Percentiles rank a stretch among this genome's conserved stretches.
phyloP scores from a whole-genome alignment of 176 grass and related monocot species.

The Zea luxurians region DNA sequence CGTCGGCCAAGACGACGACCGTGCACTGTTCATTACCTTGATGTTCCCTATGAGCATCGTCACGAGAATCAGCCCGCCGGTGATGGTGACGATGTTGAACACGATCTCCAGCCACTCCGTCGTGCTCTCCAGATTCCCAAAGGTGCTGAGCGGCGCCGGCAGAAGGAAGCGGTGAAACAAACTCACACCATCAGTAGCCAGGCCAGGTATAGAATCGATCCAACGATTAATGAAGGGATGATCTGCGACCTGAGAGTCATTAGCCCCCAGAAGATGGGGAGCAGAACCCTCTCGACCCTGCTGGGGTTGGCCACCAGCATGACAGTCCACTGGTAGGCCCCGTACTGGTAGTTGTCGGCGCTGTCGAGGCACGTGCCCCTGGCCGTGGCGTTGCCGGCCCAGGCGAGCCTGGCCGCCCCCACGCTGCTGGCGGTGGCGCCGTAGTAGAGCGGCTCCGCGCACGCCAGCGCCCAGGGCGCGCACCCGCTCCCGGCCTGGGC shows the following conservation, averaged over 20 bases:
- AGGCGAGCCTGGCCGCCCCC: constrained; percentile 45
- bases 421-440: constrained; percentile 3
- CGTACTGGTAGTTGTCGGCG: constrained; percentile 69
- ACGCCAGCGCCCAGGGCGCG: constrained; percentile 46
- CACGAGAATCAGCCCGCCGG: constrained; percentile 68
- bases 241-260: constrained; percentile 52
- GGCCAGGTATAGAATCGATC: not conserved
- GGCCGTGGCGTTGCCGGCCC: constrained; percentile 57
- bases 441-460: constrained; percentile 63
- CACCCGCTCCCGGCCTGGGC: constrained; percentile 35
- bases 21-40: constrained; percentile 40
- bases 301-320: constrained; percentile 69
- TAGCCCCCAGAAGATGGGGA: constrained; percentile 96
- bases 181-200: not conserved
- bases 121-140: constrained; percentile 85
- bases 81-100: constrained; percentile 95
- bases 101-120: constrained; percentile 96
- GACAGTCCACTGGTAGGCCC: constrained; percentile 81
- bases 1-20: not conserved
- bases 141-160: constrained; percentile 55
- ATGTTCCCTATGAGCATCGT: constrained; percentile 99
- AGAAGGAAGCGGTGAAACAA: not conserved
- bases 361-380: constrained; percentile 51
- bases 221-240: too few species aligned
- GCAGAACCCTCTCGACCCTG: constrained; percentile 72